Percentiles rank a stretch among this genome's conserved stretches.
phyloP scores from a whole-genome alignment of 805 yeast species.

The Candida nitratophila region DNA sequence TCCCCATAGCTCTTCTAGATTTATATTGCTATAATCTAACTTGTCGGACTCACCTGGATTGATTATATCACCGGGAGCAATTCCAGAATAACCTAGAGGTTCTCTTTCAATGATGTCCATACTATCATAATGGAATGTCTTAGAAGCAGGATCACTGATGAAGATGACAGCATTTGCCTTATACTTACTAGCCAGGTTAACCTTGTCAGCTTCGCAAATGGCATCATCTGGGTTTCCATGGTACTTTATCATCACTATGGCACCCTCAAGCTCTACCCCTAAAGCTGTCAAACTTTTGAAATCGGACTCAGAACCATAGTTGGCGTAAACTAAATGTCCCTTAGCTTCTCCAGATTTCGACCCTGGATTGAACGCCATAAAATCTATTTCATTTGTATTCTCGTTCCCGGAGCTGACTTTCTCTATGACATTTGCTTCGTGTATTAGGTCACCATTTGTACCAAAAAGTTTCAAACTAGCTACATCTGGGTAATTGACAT shows the following conservation, averaged over 20 bases:
- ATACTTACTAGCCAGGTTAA: slow-evolving; percentile 43
- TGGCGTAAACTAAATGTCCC: slow-evolving; percentile 53
- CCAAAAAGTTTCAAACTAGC: slow-evolving; percentile 21
- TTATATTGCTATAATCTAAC: slow-evolving; percentile 27
- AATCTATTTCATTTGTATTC: slow-evolving; percentile 22
- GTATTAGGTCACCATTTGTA: slow-evolving; percentile 9
- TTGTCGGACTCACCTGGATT: slow-evolving; percentile 54
- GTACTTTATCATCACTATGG: slow-evolving; percentile 55
- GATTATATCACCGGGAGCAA: slow-evolving; percentile 69
- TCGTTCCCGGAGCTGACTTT: not conserved
- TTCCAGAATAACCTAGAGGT: slow-evolving; percentile 49
- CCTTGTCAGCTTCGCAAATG: slow-evolving; percentile 44
- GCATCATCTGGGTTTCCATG: slow-evolving; percentile 29
- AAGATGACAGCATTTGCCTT: slow-evolving; percentile 67
- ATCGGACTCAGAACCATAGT: slow-evolving; percentile 59
- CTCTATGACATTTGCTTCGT: slow-evolving; percentile 18
- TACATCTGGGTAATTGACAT: slow-evolving; percentile 57
- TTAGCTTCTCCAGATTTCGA: slow-evolving; percentile 50
- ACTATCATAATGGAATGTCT: slow-evolving; percentile 19
- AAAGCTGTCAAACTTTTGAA: slow-evolving; percentile 31
- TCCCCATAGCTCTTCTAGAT: slow-evolving; percentile 33
- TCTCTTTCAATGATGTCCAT: slow-evolving; percentile 44
- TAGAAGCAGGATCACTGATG: slow-evolving; percentile 37
- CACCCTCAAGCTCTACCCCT: slow-evolving; percentile 35
- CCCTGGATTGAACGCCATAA: slow-evolving; percentile 61